Conservation (phyloP, 1,284 basidiomycete genomes). For the Filobasidium uniguttulatum region DNA sequence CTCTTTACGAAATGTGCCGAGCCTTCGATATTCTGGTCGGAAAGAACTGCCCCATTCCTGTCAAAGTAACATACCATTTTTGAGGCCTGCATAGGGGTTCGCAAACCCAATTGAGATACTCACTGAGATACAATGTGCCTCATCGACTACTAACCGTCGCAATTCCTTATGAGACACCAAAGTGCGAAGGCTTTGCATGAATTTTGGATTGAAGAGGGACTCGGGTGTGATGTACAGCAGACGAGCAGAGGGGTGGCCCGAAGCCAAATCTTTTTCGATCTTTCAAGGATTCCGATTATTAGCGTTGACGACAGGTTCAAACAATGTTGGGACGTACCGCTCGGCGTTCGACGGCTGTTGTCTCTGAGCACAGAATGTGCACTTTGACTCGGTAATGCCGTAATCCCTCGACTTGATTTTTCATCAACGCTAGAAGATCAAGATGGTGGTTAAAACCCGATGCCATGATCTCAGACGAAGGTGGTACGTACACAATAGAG, state of each 20-base stretch:
- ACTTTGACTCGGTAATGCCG: slow-evolving; percentile 46
- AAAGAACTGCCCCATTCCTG: slow-evolving; percentile 79
- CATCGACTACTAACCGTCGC: slow-evolving; percentile 62
- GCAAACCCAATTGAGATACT: slow-evolving; percentile 20
- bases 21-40: slow-evolving; percentile 53
- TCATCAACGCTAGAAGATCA: slow-evolving; percentile 60
- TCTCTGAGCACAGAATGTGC: slow-evolving; percentile 55
- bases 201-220: slow-evolving; percentile 47
- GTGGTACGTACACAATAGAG: slow-evolving; percentile 56
- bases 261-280: slow-evolving; percentile 51
- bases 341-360: slow-evolving; percentile 42
- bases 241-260: slow-evolving; percentile 48
- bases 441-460: no score
- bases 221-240: slow-evolving; percentile 73
- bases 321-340: slow-evolving; percentile 37
- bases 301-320: neutral
- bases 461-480: no score
- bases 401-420: slow-evolving; percentile 62
- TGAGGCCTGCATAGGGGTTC: no score
- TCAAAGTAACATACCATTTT: no score
- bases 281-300: slow-evolving; percentile 23
- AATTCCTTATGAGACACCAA: slow-evolving; percentile 48
- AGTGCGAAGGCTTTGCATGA: slow-evolving; percentile 43
- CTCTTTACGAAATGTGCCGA: slow-evolving; percentile 54
- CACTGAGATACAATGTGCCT: slow-evolving; percentile 78